Conservation (phyloP, 1,284 basidiomycete species). For the Moesziomyces antarcticus region DNA sequence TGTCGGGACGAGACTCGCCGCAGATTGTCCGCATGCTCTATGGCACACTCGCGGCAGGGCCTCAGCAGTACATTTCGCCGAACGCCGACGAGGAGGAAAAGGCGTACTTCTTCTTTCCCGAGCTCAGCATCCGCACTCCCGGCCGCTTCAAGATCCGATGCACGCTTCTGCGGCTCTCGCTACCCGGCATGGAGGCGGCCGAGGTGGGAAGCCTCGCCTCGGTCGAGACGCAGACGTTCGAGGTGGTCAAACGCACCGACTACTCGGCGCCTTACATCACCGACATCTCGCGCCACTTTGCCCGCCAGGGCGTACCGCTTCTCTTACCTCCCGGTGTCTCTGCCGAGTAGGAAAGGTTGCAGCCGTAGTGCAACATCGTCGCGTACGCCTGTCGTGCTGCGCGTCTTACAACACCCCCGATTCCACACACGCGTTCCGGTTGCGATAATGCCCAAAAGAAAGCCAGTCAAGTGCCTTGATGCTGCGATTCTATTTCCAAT, state of each 20-base stretch:
- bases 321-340: constrained; percentile 47
- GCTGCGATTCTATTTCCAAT: too few relatives aligned
- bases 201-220: constrained; percentile 18
- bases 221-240: constrained; percentile 34
- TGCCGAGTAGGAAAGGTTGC: constrained; percentile 18
- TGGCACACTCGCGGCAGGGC: constrained; percentile 45
- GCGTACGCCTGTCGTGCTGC: too few relatives aligned
- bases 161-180: constrained; percentile 39
- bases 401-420: too few relatives aligned
- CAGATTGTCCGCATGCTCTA: constrained; percentile 49
- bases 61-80: constrained; percentile 22
- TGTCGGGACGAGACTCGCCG: not conserved
- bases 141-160: constrained; percentile 49
- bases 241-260: constrained; percentile 30
- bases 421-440: too few relatives aligned
- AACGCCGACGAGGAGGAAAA: constrained; percentile 8
- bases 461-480: too few relatives aligned
- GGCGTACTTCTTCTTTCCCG: constrained; percentile 54
- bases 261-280: constrained; percentile 52
- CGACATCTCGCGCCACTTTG: constrained; percentile 53
- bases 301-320: constrained; percentile 45
- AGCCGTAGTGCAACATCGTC: too few relatives aligned
- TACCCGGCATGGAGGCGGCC: constrained; percentile 13
- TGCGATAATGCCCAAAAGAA: too few relatives aligned
- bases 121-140: constrained; percentile 46